Percentiles rank a stretch among this genome's conserved stretches.
phyloP scores from a whole-genome alignment of 2,329 filamentous ascomycete genomes.

The Epichloe coenophiala region DNA sequence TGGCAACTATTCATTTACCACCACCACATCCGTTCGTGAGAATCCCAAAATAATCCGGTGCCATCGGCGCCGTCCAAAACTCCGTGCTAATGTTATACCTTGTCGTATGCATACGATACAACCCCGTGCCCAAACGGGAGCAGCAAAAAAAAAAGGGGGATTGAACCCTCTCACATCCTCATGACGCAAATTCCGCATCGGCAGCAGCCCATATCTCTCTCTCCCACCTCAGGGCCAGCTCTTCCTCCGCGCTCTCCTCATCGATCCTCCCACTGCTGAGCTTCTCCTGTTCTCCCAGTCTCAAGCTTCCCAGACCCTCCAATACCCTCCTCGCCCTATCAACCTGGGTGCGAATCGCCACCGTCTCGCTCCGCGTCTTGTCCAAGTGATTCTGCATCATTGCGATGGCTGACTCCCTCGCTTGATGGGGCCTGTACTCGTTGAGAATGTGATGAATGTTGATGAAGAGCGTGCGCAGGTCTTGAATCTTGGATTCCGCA shows the following conservation, averaged over 20 bases:
- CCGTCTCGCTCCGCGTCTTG: constrained; percentile 58
- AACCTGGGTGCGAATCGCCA: constrained; percentile 50
- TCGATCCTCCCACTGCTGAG: constrained; percentile 4
- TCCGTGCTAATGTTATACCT: neutral
- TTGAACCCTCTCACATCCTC: too few relatives aligned
- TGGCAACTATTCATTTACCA: too few relatives aligned
- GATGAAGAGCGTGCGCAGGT: constrained; percentile 70
- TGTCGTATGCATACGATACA: too few relatives aligned
- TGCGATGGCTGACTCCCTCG: constrained; percentile 71
- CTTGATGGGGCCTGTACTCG: constrained; percentile 87
- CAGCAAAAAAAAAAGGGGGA: neutral
- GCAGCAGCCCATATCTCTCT: constrained; percentile 28
- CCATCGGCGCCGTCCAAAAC: neutral
- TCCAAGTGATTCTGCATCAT: constrained; percentile 80
- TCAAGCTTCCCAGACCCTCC: constrained; percentile 48
- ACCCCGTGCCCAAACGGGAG: too few relatives aligned
- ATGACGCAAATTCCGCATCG: constrained; percentile 26
- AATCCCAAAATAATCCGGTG: too few relatives aligned
- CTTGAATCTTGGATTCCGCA: constrained; percentile 57
- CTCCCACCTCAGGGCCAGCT: constrained; percentile 13
- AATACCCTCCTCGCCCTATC: constrained; percentile 63
- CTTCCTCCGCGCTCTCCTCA: constrained; percentile 7
- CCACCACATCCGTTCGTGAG: too few relatives aligned
- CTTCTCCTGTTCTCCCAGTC: constrained; percentile 9
- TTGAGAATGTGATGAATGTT: constrained; percentile 93